These are phyloP conservation scores for Coprinopsis strossmayeri DNA, from an alignment of 768 basidiomycete species.

Conservation along the genomic window DNA sequence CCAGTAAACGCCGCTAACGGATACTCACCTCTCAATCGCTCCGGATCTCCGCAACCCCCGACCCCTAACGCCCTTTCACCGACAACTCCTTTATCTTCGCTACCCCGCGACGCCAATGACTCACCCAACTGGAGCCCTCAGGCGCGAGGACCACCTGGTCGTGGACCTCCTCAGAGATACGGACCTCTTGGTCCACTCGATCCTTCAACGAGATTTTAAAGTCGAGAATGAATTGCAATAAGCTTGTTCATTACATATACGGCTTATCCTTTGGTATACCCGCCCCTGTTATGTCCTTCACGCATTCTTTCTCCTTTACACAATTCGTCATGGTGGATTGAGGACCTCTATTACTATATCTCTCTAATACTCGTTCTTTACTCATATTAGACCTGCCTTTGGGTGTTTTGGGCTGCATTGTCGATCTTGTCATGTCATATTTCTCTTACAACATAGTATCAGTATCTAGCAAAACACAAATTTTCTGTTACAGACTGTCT, in stretches of 20 bases:
- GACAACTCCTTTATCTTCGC: conserved; percentile 28
- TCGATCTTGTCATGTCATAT: conserved; percentile 11
- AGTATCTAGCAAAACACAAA: conserved; percentile 2
- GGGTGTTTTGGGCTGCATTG: conserved; percentile 12
- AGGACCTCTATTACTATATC: too few relatives aligned
- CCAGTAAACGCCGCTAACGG: conserved; percentile 39
- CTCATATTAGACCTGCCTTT: conserved; percentile 10
- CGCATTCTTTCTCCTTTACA: conserved; percentile 15
- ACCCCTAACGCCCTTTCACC: conserved; percentile 32
- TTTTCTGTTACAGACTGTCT: not conserved
- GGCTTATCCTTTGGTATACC: conserved; percentile 34
- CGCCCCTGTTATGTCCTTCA: conserved; percentile 25
- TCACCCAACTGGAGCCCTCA: not conserved
- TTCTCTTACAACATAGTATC: conserved; percentile 14
- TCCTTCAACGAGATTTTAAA: conserved; percentile 47
- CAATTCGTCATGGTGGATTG: conserved; percentile 25
- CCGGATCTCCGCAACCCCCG: conserved; percentile 31
- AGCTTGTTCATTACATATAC: conserved; percentile 13
- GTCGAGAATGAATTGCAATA: conserved; percentile 13
- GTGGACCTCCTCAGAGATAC: conserved; percentile 33
- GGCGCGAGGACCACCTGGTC: conserved; percentile 11
- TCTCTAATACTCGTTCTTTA: conserved; percentile 12
- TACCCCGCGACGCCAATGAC: conserved; percentile 15
- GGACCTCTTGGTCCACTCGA: conserved; percentile 58
- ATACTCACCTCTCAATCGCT: conserved; percentile 49